Conservation (phyloP, 768 basidiomycete genomes). For the Phaffia australis region DNA sequence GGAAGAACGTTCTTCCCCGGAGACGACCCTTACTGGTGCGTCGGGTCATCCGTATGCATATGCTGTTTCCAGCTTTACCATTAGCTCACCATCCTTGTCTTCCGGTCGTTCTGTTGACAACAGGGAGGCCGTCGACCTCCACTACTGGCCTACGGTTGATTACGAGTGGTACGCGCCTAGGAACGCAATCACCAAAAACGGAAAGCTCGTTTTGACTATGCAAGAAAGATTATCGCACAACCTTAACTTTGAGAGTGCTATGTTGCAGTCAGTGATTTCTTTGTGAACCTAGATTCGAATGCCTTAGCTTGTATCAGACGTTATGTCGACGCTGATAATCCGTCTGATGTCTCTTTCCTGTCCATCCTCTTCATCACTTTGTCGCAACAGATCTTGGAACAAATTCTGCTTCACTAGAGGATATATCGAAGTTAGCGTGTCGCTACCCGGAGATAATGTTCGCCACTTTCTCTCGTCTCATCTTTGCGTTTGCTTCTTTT, state of each 20-base stretch:
- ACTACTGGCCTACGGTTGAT: conserved; percentile 24
- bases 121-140: conserved; percentile 10
- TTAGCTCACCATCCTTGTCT: neutral
- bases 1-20: conserved; percentile 25
- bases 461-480: conserved; percentile 27
- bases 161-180: conserved; percentile 70
- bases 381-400: neutral
- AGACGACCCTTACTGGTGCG: conserved; percentile 25
- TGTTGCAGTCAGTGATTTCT: conserved; percentile 36
- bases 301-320: neutral
- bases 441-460: conserved; percentile 36
- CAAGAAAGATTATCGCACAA: conserved; percentile 58
- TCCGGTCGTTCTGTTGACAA: neutral
- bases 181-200: conserved; percentile 62
- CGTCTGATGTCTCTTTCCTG: neutral
- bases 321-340: neutral
- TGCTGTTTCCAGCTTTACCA: neutral
- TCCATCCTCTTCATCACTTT: neutral
- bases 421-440: conserved; percentile 54
- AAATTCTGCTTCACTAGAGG: conserved; percentile 80
- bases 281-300: conserved; percentile 77
- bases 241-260: conserved; percentile 71
- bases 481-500: neutral
- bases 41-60: neutral
- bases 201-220: conserved; percentile 72